These are phyloP conservation scores for Cordia subcordata DNA, from an alignment of 257 asterid genomes.

Conservation along the genomic window DNA sequence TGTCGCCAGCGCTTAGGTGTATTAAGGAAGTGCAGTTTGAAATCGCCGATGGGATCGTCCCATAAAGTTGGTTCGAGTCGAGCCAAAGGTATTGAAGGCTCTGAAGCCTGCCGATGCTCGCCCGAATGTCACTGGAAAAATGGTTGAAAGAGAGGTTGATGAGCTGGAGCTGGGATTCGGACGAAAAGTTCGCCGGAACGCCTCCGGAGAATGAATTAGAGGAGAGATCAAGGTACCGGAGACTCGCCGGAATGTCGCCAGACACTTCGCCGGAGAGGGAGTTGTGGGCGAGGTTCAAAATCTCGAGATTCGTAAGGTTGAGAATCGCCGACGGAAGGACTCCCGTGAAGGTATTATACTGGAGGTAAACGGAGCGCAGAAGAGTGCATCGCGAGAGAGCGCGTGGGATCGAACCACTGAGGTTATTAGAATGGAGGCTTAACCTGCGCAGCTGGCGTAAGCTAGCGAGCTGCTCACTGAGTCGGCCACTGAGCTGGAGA, in stretches of 20 bases:
- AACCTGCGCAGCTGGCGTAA: conserved; percentile 52
- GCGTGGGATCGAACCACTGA: conserved; percentile 60
- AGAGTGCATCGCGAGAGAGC: conserved; percentile 40
- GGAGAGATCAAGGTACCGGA: conserved; percentile 60
- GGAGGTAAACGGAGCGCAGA: conserved; percentile 65
- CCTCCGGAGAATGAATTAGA: conserved; percentile 52
- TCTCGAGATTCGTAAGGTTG: conserved; percentile 52
- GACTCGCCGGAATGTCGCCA: conserved; percentile 27
- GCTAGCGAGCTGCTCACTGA: conserved; percentile 32
- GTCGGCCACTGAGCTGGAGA: conserved; percentile 48
- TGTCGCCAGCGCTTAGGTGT: conserved; percentile 61
- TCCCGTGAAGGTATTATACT: conserved; percentile 60
- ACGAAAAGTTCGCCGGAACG: conserved; percentile 46
- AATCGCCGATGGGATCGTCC: conserved; percentile 75
- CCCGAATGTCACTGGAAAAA: conserved; percentile 62
- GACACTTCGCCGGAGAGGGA: conserved; percentile 38
- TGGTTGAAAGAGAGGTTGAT: conserved; percentile 56
- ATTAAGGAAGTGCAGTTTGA: conserved; percentile 67
- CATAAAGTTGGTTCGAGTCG: conserved; percentile 51
- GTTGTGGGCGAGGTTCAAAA: conserved; percentile 55
- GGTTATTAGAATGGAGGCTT: conserved; percentile 60
- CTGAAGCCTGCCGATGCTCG: conserved; percentile 44
- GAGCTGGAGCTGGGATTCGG: conserved; percentile 45
- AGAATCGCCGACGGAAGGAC: conserved; percentile 38
- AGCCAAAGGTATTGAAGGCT: conserved; percentile 51